Percentiles rank a stretch among this genome's conserved stretches.
Evolutionary conservation across 2,329 filamentous ascomycete species (phyloP).

Genomic region (Pseudogymnoascus sp.): DNA sequence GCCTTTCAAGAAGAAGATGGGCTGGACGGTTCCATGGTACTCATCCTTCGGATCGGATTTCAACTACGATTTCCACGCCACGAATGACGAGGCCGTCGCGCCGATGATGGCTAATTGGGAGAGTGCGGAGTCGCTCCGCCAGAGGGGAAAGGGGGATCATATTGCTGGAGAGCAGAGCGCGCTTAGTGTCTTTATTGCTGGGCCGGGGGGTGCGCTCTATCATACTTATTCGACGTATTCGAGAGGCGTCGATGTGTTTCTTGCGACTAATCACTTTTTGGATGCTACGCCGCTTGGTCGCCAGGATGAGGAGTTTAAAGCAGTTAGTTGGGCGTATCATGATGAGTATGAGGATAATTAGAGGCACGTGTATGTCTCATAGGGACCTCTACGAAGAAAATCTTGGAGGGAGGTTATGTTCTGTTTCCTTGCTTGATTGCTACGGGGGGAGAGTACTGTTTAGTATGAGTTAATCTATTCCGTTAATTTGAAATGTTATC

Average conservation of each 20-base stretch:
- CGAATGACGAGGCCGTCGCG: conserved; percentile 25
- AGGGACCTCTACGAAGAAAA: not conserved
- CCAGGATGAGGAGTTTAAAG: conserved; percentile 20
- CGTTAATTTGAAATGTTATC: not conserved
- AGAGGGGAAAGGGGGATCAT: conserved; percentile 17
- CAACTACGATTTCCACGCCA: conserved; percentile 36
- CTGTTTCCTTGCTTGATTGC: not conserved
- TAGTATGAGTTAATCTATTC: not conserved
- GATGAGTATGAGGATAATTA: conserved; percentile 14
- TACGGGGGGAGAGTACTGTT: not conserved
- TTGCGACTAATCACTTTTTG: conserved; percentile 28
- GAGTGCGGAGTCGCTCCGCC: not conserved
- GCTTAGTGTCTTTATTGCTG: conserved; percentile 32
- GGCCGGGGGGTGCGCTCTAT: conserved; percentile 27
- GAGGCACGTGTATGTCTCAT: not conserved
- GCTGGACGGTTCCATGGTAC: conserved; percentile 38
- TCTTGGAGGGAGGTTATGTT: not conserved
- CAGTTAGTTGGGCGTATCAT: conserved; percentile 15
- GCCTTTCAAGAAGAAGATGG: conserved; percentile 32
- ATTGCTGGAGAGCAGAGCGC: conserved; percentile 31
- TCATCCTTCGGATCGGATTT: conserved; percentile 32
- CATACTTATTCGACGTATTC: conserved; percentile 34
- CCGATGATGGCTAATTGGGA: conserved; percentile 25
- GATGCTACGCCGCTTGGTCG: conserved; percentile 32
- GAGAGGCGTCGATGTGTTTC: conserved; percentile 28